Base-by-base conservation (phyloP, 306 rosid genomes). In the Cucumis hystrix region DNA sequence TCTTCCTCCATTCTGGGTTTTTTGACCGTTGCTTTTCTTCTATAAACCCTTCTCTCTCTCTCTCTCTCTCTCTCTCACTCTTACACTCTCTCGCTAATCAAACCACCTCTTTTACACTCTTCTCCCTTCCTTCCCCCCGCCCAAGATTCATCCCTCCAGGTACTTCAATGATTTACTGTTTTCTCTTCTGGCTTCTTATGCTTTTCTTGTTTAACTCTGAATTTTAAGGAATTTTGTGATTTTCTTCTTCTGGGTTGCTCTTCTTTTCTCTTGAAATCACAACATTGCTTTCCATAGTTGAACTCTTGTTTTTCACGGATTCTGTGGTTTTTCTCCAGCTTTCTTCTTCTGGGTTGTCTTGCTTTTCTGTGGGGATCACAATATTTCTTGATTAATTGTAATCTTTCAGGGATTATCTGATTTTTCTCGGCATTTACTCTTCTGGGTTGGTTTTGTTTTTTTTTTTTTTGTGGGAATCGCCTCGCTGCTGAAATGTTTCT, bases 21-120 rank as follows among this genome's bases (percentile, higher is more conserved):
- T 77, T 77, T 77, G 74, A 77, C 80, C 80, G 80, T 77, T 77
- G 74, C 62, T 47, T 77, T 64, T 77, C 45, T 49, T 58, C 82
- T 25, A n/a, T 47, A 69, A 76, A 69, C 71, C 85, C 8, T 65
- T 79, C 78, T 61, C 39, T 55, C 89, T 63, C 67, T 80, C 60
- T 13, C 77, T 83, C 25, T 23, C 25, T 23, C 49, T 61, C 47
- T 8, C 66, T 77, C 6, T 16, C 54, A 25, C 47, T 77, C 6
- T 28, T 28, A 16, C 57, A 52, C n/a, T 52, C 3, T 5, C 52
- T 47, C 15, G 14, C 40, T 47, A 3, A 23, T 47, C 58, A 51
- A 72, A 0, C 30, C 76, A 49, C 1, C 11, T 49, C 49, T 28
- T 28, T 39, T n/a, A 7, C 69, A 63, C 43, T 15, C 20, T 47